These are phyloP conservation scores for Gracilariopsis chorda DNA, from an alignment of 23 red algal species.

Conservation along the genomic window DNA sequence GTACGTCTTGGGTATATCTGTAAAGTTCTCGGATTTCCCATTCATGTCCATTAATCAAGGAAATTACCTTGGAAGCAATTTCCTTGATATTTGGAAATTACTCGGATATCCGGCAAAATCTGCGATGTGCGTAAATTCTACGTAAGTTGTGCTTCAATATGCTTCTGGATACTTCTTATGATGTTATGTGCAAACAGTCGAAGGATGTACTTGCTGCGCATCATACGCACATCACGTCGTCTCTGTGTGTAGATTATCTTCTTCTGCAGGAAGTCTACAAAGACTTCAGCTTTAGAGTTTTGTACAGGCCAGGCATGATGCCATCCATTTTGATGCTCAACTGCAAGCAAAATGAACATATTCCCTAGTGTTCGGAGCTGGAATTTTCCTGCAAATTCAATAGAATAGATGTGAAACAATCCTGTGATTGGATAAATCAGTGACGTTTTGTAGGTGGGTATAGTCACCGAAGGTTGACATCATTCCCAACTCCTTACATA, in stretches of 20 bases:
- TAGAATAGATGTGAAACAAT: background rate
- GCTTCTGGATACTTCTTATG: too few species aligned
- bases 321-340: background rate
- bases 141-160: too few species aligned
- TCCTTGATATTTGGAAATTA: too few species aligned
- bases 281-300: background rate
- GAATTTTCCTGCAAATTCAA: background rate
- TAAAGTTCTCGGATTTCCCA: too few species aligned
- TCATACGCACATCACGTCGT: too few species aligned
- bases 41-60: too few species aligned
- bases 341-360: background rate
- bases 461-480: background rate
- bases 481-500: background rate
- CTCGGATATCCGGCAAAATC: too few species aligned
- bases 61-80: too few species aligned
- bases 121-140: too few species aligned
- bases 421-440: background rate
- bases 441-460: background rate
- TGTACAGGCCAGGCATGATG: background rate
- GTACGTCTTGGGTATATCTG: too few species aligned
- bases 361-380: background rate
- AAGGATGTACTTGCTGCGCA: too few species aligned
- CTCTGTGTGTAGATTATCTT: background rate
- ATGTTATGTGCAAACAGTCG: too few species aligned
- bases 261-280: background rate